Conservation (phyloP, 106 monocot genomes). For the Acorus calamus region DNA sequence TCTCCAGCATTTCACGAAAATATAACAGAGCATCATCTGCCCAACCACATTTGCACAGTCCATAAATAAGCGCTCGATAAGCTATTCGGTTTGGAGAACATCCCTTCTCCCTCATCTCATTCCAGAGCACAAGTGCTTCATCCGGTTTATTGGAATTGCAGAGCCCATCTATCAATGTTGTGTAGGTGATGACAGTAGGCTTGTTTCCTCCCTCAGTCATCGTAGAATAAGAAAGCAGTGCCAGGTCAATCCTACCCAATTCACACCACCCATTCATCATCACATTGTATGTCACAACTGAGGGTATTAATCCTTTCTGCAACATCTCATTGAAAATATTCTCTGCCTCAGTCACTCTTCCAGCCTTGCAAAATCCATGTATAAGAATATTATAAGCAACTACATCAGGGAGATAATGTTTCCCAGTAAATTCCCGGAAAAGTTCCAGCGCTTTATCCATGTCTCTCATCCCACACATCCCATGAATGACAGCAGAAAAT, state of each 20-base stretch:
- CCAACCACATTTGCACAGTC: constrained; percentile 63
- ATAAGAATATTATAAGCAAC: constrained; percentile 82
- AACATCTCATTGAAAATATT: constrained; percentile 59
- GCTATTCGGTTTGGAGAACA: constrained; percentile 46
- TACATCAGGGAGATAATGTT: constrained; percentile 55
- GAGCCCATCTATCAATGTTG: constrained; percentile 69
- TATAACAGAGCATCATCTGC: constrained; percentile 37
- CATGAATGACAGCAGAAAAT: constrained; percentile 64
- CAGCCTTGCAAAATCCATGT: constrained; percentile 68
- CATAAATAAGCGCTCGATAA: constrained; percentile 56
- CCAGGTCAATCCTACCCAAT: constrained; percentile 34
- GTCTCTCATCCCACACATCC: constrained; percentile 41
- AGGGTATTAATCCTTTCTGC: constrained; percentile 52
- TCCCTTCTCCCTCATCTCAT: constrained; percentile 58
- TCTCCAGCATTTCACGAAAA: constrained; percentile 50
- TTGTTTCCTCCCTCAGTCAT: constrained; percentile 34
- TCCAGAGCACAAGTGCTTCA: constrained; percentile 47
- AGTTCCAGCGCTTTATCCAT: constrained; percentile 40
- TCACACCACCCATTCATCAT: constrained; percentile 84
- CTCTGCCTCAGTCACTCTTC: constrained; percentile 42
- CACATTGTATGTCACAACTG: constrained; percentile 60
- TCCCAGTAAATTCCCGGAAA: constrained; percentile 41
- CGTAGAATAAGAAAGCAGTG: constrained; percentile 31
- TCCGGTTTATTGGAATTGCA: constrained; percentile 36
- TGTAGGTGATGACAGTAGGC: constrained; percentile 47